These are phyloP conservation scores for Fistulinella prunicolor DNA, from an alignment of 768 basidiomycete species.

Conservation along the genomic window DNA sequence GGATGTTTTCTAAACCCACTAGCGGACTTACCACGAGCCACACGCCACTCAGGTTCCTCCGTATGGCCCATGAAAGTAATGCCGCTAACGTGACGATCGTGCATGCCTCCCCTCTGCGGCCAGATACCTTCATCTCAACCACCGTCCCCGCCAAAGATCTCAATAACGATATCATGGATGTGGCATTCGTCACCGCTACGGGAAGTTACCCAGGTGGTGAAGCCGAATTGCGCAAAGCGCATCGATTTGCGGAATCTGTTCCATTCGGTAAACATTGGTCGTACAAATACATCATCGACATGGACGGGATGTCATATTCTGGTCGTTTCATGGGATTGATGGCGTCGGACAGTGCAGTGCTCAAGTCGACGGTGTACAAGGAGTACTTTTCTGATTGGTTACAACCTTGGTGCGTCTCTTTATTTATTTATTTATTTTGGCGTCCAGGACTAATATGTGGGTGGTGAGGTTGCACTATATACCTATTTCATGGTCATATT, in stretches of 20 bases:
- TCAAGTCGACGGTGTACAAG: conserved; percentile 89
- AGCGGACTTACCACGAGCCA: background rate
- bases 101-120: conserved; percentile 63
- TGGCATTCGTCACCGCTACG: conserved; percentile 78
- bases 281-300: conserved; percentile 88
- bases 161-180: conserved; percentile 83
- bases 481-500: conserved; percentile 81
- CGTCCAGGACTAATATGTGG: too few species aligned
- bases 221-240: conserved; percentile 56
- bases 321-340: conserved; percentile 84
- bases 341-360: conserved; percentile 82
- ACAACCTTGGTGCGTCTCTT: conserved; percentile 68
- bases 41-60: conserved; percentile 52
- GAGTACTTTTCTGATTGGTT: conserved; percentile 93
- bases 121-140: conserved; percentile 57
- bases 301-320: conserved; percentile 96
- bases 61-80: conserved; percentile 60
- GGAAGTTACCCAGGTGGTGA: conserved; percentile 78
- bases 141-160: conserved; percentile 56
- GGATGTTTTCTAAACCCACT: conserved; percentile 12
- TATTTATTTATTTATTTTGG: too few species aligned
- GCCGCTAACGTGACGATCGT: conserved; percentile 58
- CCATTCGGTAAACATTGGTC: conserved; percentile 86
- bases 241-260: conserved; percentile 72
- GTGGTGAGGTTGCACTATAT: conserved; percentile 98